These are phyloP conservation scores for Coemansia sp. DNA, from an alignment of 192 early-diverging fungal species.

Conservation along the genomic window DNA sequence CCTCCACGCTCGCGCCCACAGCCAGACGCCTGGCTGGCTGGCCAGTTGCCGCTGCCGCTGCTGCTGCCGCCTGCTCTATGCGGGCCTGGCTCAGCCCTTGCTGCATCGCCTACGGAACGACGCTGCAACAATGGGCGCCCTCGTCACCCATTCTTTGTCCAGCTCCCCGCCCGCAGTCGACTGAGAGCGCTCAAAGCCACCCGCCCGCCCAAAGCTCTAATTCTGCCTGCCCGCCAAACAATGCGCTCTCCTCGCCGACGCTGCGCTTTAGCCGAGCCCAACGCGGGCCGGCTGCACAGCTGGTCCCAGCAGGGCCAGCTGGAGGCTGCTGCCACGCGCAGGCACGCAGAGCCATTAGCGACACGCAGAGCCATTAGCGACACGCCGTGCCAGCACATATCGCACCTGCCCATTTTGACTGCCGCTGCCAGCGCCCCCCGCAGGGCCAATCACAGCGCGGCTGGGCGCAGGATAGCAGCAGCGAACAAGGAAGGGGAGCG, in stretches of 20 bases:
- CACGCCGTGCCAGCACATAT: not conserved
- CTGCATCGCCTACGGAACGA: not conserved
- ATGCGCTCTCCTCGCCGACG: conserved; percentile 4
- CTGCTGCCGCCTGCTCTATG: not conserved
- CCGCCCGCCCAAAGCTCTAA: conserved; percentile 11
- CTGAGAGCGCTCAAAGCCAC: conserved; percentile 8
- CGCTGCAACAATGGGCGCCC: not conserved
- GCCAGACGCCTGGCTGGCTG: not conserved
- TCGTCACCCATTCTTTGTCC: not conserved
- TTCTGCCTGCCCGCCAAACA: conserved; percentile 2
- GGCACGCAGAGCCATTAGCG: too few species aligned
- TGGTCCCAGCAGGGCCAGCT: not conserved
- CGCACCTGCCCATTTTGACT: not conserved
- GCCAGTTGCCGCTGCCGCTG: not conserved
- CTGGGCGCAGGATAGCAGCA: not conserved
- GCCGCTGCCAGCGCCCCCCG: not conserved
- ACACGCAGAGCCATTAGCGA: too few species aligned
- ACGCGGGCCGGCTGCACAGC: not conserved
- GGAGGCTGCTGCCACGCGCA: not conserved
- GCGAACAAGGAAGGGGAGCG: not conserved
- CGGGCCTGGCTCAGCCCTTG: conserved; percentile 1
- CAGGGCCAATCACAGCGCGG: not conserved
- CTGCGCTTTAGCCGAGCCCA: conserved; percentile 7
- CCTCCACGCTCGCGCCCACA: conserved; percentile 3
- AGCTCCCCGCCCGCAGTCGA: conserved; percentile 5